These are phyloP conservation scores for Piper betle DNA, from an alignment of 164 flowering plant genomes.

Conservation along the genomic window DNA sequence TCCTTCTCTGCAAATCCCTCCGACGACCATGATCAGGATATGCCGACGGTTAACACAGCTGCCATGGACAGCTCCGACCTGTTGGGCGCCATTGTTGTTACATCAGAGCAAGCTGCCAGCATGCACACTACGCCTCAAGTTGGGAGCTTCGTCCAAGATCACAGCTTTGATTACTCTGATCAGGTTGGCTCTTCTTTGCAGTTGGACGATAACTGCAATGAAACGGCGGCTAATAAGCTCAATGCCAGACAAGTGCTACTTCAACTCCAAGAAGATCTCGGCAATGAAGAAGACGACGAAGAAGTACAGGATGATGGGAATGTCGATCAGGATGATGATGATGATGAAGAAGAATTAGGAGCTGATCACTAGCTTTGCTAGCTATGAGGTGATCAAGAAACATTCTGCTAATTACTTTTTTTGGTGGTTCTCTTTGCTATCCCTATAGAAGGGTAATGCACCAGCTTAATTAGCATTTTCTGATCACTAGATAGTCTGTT, in stretches of 20 bases:
- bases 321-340: slow-evolving; percentile 1
- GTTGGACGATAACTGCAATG: not conserved
- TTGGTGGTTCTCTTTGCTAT: not conserved
- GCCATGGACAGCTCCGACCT: slow-evolving; percentile 8
- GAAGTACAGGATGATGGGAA: not conserved
- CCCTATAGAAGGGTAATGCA: too few relatives aligned
- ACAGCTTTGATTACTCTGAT: slow-evolving; percentile 1
- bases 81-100: slow-evolving; percentile 7
- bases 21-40: too few relatives aligned
- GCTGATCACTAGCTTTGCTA: not conserved
- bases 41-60: too few relatives aligned
- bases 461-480: too few relatives aligned
- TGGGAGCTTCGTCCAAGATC: slow-evolving; percentile 1
- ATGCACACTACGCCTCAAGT: slow-evolving; percentile 2
- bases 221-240: not conserved
- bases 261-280: slow-evolving; percentile 1
- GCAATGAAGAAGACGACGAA: not conserved
- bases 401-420: not conserved
- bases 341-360: not conserved
- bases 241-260: slow-evolving; percentile 1
- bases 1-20: not conserved
- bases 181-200: not conserved
- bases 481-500: too few relatives aligned
- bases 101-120: not conserved
- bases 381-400: not conserved